These are phyloP conservation scores for Colletotrichum sojae DNA, from an alignment of 2,329 filamentous ascomycete genomes.

Conservation along the genomic window DNA sequence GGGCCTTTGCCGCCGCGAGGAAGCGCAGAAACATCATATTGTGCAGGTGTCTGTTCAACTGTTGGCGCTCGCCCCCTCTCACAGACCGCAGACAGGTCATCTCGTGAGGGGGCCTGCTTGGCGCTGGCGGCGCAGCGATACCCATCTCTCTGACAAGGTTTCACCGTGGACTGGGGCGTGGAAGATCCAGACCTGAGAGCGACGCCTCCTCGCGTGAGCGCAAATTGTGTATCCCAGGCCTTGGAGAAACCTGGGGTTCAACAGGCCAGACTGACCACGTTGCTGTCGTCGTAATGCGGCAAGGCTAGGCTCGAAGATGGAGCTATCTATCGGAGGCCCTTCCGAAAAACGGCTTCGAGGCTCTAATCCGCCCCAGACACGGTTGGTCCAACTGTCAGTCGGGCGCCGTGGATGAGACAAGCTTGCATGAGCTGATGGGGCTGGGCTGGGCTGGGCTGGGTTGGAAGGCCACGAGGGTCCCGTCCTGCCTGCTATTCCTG, in stretches of 20 bases:
- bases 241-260: background rate
- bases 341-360: conserved; percentile 10
- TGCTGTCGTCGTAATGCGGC: conserved; percentile 3
- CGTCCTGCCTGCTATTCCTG: conserved; percentile 29
- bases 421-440: conserved; percentile 20
- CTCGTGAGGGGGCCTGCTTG: conserved; percentile 8
- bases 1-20: conserved; percentile 9
- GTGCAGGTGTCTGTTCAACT: background rate
- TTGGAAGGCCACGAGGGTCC: conserved; percentile 5
- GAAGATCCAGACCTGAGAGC: conserved; percentile 13
- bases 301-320: conserved; percentile 23
- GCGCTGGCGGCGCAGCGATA: conserved; percentile 16
- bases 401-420: conserved; percentile 32
- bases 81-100: background rate
- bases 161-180: conserved; percentile 14
- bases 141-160: background rate
- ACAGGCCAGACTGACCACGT: background rate
- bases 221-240: conserved; percentile 1
- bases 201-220: conserved; percentile 4
- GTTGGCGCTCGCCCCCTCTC: background rate
- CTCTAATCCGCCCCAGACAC: background rate
- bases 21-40: conserved; percentile 6
- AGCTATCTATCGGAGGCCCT: conserved; percentile 12
- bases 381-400: conserved; percentile 7
- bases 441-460: conserved; percentile 9